Conservation (phyloP, 768 basidiomycete species). For the Daedaleopsis sinensis region DNA sequence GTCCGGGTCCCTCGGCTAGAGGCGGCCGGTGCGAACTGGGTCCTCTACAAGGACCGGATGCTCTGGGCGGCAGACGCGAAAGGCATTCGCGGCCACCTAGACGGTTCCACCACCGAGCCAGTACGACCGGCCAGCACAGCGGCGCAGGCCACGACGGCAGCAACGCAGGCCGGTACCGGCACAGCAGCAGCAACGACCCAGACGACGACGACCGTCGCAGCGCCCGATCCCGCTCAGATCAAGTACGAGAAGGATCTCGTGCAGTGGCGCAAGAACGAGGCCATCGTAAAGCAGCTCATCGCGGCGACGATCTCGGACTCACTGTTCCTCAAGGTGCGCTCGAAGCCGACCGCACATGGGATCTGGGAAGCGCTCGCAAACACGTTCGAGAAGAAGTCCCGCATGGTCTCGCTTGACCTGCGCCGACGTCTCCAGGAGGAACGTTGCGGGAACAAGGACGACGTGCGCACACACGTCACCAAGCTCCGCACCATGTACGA, state of each 20-base stretch:
- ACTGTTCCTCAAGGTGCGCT: constrained; percentile 35
- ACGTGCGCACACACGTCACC: constrained; percentile 36
- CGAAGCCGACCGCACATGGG: constrained; percentile 23
- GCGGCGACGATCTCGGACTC: constrained; percentile 37
- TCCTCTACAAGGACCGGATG: constrained; percentile 8
- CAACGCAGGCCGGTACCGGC: too few species aligned
- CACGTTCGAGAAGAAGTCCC: constrained; percentile 33
- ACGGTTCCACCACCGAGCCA: background rate
- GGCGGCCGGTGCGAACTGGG: constrained; percentile 7
- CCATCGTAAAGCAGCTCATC: constrained; percentile 36
- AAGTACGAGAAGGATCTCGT: constrained; percentile 28
- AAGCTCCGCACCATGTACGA: constrained; percentile 33
- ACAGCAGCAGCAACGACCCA: background rate
- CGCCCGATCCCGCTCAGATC: background rate
- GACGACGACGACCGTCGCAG: background rate
- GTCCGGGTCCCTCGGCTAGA: constrained; percentile 2
- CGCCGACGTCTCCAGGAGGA: constrained; percentile 28
- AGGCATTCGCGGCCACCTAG: constrained; percentile 5
- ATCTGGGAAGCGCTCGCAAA: constrained; percentile 34
- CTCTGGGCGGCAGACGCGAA: constrained; percentile 10
- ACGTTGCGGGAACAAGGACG: constrained; percentile 34
- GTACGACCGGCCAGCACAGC: too few species aligned
- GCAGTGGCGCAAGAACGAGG: constrained; percentile 30
- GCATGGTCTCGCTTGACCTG: constrained; percentile 35
- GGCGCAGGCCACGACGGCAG: too few species aligned